These are phyloP conservation scores for Echria macrotheca DNA, from an alignment of 495 filamentous ascomycete genomes.

Conservation along the genomic window DNA sequence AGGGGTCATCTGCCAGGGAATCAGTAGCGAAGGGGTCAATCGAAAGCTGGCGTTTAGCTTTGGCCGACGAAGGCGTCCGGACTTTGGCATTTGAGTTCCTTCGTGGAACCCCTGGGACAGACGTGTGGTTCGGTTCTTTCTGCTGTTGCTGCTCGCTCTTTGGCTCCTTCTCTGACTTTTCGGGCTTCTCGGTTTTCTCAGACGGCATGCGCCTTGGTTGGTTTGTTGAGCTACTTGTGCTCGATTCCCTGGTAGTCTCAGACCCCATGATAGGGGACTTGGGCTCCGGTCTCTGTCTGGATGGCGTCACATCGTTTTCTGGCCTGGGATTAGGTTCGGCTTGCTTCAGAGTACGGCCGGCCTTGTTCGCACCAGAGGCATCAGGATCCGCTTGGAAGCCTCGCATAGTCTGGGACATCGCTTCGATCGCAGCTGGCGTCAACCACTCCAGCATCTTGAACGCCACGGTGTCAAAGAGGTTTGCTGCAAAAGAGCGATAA, in stretches of 20 bases:
- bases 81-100: constrained; percentile 43
- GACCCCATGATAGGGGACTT: not conserved
- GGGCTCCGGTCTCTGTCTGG: not conserved
- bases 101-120: constrained; percentile 29
- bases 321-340: not conserved
- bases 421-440: constrained; percentile 47
- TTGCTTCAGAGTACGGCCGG: not conserved
- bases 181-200: not conserved
- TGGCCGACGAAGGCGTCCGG: constrained; percentile 31
- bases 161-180: not conserved
- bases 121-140: constrained; percentile 10
- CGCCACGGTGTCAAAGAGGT: constrained; percentile 70
- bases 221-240: not conserved
- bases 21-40: constrained; percentile 34
- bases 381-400: constrained; percentile 7
- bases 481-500: constrained; percentile 78
- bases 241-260: not conserved
- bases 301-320: not conserved
- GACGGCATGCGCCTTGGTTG: too few relatives aligned
- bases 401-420: constrained; percentile 30
- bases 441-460: constrained; percentile 79
- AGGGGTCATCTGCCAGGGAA: constrained; percentile 19
- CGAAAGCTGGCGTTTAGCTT: constrained; percentile 32
- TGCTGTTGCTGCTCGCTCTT: constrained; percentile 15
- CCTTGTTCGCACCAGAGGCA: not conserved